Conservation (phyloP, 2,329 filamentous ascomycete genomes). For the Diplodia scrobiculata region DNA sequence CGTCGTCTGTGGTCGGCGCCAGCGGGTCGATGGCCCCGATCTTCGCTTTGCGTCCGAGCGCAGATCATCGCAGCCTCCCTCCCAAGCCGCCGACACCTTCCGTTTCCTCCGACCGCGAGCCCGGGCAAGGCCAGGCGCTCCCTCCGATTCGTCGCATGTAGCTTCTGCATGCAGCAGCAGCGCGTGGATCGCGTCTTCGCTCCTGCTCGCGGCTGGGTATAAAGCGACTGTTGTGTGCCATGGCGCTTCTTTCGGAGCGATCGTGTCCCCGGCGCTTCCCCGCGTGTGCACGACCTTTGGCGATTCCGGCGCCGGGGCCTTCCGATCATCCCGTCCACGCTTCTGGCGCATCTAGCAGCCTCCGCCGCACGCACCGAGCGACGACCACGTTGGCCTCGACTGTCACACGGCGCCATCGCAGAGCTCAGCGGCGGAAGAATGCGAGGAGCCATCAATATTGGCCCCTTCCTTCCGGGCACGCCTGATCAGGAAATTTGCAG, state of each 20-base stretch:
- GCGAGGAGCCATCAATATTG: neutral
- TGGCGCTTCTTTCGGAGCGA: neutral
- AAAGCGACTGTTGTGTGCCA: neutral
- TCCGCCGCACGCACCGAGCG: neutral
- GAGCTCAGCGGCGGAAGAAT: neutral
- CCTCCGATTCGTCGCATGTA: neutral
- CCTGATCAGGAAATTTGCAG: neutral
- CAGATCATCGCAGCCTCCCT: slow-evolving; percentile 18
- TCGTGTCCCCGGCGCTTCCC: neutral
- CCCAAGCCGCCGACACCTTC: no score
- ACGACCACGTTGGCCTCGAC: neutral
- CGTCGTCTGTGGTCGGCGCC: neutral
- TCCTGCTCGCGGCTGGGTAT: neutral
- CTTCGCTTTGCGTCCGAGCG: neutral
- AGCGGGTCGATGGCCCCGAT: slow-evolving; percentile 9
- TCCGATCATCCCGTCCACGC: neutral
- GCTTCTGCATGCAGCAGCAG: neutral
- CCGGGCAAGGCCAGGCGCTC: neutral
- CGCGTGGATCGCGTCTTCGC: neutral
- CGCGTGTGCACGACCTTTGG: neutral
- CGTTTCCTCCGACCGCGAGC: slow-evolving; percentile 7
- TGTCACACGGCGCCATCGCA: neutral
- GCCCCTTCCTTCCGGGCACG: neutral
- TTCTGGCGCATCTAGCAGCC: neutral
- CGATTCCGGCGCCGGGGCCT: neutral